Evolutionary conservation across 495 filamentous ascomycete genomes (phyloP).

Genomic region (Geoglossum glabrum): DNA sequence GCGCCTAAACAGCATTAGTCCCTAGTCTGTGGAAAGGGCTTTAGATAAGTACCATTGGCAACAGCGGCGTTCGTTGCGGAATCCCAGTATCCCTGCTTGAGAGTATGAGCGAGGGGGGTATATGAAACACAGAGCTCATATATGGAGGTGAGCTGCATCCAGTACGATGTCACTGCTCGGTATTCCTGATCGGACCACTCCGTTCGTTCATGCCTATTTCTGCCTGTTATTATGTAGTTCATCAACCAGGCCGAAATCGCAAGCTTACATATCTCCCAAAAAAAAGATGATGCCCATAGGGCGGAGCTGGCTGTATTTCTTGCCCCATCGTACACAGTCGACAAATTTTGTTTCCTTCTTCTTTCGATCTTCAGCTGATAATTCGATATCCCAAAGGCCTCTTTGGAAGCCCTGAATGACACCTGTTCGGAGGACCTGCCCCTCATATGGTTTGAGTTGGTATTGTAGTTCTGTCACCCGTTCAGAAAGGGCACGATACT

Average conservation of each 20-base stretch:
- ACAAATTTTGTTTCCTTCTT: constrained; percentile 7
- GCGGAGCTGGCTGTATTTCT: background rate
- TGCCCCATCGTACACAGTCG: background rate
- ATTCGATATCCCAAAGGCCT: background rate
- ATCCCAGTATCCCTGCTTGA: background rate
- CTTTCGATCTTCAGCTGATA: background rate
- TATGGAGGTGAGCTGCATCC: background rate
- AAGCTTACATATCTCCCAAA: background rate
- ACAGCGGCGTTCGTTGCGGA: too few species aligned
- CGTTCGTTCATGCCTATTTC: background rate
- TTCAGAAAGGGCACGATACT: background rate
- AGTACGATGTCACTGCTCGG: background rate
- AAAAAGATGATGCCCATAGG: background rate
- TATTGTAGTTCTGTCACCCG: background rate
- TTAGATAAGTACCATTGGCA: too few species aligned
- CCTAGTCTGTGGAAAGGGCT: background rate
- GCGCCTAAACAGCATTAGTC: too few species aligned
- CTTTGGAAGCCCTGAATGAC: background rate
- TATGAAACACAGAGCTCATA: background rate
- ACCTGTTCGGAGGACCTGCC: background rate
- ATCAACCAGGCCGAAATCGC: background rate
- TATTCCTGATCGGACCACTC: background rate
- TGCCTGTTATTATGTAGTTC: background rate
- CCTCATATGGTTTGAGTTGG: background rate
- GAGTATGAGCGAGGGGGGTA: background rate